These are phyloP conservation scores for Onygenales sp. DNA, from an alignment of 2,329 filamentous ascomycete genomes.

Conservation along the genomic window DNA sequence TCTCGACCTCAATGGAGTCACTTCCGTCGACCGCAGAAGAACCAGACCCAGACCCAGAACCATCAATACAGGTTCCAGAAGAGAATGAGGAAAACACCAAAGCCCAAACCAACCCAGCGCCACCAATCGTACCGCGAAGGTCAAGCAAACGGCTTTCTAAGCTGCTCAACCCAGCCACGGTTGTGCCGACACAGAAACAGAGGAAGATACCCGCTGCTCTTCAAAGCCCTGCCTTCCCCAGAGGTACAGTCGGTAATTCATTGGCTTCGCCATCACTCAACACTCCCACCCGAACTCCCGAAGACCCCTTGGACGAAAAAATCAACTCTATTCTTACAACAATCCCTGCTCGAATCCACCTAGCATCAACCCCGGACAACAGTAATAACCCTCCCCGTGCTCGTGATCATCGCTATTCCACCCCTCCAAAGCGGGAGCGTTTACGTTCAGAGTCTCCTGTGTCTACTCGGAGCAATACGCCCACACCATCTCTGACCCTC, in stretches of 20 bases:
- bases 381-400: background rate
- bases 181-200: background rate
- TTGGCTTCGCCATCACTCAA: background rate
- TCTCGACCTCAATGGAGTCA: background rate
- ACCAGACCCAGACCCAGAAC: slow-evolving; percentile 6
- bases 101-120: background rate
- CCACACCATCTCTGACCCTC: slow-evolving; percentile 59
- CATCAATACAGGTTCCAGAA: slow-evolving; percentile 9
- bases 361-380: slow-evolving; percentile 45
- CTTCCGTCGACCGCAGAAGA: slow-evolving; percentile 2
- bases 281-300: slow-evolving; percentile 34
- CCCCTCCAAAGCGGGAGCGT: slow-evolving; percentile 33
- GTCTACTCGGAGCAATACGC: slow-evolving; percentile 42
- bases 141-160: slow-evolving; percentile 17
- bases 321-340: slow-evolving; percentile 69
- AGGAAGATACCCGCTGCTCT: background rate
- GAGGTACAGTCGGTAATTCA: background rate
- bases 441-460: slow-evolving; percentile 24
- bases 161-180: slow-evolving; percentile 6
- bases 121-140: slow-evolving; percentile 12
- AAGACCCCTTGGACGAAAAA: slow-evolving; percentile 67
- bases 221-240: background rate
- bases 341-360: slow-evolving; percentile 69
- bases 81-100: background rate
- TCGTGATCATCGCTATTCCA: slow-evolving; percentile 13